Evolutionary conservation across 352 stramenopile species (phyloP).

Genomic region (Phytophthora aleatoria): DNA sequence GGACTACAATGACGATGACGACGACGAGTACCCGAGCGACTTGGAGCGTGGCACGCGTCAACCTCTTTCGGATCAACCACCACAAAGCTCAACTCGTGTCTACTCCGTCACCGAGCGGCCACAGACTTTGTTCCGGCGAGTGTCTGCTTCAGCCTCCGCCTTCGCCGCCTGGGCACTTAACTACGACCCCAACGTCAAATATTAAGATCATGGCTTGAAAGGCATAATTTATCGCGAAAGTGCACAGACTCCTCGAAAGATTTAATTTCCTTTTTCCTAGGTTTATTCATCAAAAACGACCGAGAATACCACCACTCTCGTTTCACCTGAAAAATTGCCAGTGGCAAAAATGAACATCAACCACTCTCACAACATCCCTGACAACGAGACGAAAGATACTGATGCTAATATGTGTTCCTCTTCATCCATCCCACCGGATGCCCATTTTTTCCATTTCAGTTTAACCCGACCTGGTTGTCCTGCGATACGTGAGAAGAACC

Average conservation of each 20-base stretch:
- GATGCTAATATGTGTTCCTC: conserved; percentile 2
- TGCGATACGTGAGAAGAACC: conserved; percentile 6
- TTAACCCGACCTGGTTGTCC: conserved; percentile 19
- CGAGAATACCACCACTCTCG: too few species aligned
- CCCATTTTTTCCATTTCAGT: conserved; percentile 26
- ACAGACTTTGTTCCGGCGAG: conserved; percentile 30
- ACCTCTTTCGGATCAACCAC: conserved; percentile 19
- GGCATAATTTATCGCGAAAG: too few species aligned
- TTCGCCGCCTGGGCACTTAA: conserved; percentile 42
- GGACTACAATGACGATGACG: conserved; percentile 32
- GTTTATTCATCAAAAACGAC: too few species aligned
- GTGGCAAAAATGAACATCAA: too few species aligned
- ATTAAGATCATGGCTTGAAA: conserved; percentile 11
- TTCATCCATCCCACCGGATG: conserved; percentile 27
- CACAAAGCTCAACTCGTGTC: conserved; percentile 18
- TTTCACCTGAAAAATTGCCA: too few species aligned
- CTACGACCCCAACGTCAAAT: conserved; percentile 38
- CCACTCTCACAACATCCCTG: too few species aligned
- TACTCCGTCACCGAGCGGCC: conserved; percentile 38
- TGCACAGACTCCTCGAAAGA: too few species aligned
- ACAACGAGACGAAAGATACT: too few species aligned
- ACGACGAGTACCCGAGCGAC: conserved; percentile 28
- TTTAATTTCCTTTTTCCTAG: too few species aligned
- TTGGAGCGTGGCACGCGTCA: conserved; percentile 15
- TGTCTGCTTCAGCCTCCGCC: conserved; percentile 36